phyloP scores from a whole-genome alignment of 495 filamentous ascomycete species.

The Neurospora sp. region DNA sequence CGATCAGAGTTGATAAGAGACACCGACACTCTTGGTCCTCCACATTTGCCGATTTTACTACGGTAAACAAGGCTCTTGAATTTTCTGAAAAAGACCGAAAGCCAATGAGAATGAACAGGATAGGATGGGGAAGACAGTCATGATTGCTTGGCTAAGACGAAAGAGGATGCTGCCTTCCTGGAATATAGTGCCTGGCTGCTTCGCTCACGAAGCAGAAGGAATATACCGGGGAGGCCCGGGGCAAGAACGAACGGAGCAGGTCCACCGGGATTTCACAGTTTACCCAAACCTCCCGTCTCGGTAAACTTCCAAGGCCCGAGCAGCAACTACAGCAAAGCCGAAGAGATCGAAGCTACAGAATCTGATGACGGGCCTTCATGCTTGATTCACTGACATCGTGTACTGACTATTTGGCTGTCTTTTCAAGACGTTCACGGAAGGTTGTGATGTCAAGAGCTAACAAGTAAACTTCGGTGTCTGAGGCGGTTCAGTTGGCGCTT shows the following conservation, averaged over 20 bases:
- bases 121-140: not conserved
- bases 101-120: not conserved
- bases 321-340: not conserved
- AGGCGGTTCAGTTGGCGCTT: not conserved
- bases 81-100: not conserved
- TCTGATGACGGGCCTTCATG: not conserved
- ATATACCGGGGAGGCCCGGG: not conserved
- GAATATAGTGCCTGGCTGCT: not conserved
- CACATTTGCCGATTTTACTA: not conserved
- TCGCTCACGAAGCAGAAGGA: not conserved
- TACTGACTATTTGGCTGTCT: not conserved
- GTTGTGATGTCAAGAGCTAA: not conserved
- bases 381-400: not conserved
- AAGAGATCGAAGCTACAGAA: not conserved
- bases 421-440: not conserved
- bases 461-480: not conserved
- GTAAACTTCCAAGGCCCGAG: too few species aligned
- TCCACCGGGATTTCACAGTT: too few species aligned
- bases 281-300: not conserved
- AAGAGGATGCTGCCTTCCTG: not conserved
- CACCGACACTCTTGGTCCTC: not conserved
- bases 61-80: not conserved
- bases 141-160: not conserved
- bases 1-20: not conserved
- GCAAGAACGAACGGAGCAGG: not conserved